Percentiles rank a stretch among this genome's conserved stretches.
Conservation (phyloP, 768 basidiomycete species). For the Leccinum imitatum region DNA sequence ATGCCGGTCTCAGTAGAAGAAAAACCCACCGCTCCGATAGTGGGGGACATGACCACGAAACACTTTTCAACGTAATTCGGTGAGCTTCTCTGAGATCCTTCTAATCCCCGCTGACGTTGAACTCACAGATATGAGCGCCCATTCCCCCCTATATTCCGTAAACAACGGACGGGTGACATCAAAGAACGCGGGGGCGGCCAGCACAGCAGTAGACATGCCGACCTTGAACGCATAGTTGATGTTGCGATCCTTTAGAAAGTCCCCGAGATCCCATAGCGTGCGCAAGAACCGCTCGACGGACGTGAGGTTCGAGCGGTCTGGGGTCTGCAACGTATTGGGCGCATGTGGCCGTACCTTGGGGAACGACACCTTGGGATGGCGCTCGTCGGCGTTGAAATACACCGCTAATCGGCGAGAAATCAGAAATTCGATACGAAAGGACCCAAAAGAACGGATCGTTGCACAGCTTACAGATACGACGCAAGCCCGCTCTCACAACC, state of each 20-base stretch:
- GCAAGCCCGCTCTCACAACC: constrained; percentile 22
- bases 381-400: constrained; percentile 50
- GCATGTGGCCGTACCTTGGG: constrained; percentile 83
- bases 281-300: constrained; percentile 64
- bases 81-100: constrained; percentile 4
- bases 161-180: constrained; percentile 76
- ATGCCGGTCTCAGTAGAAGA: neutral
- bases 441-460: neutral
- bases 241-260: constrained; percentile 65
- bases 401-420: constrained; percentile 36
- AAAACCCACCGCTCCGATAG: constrained; percentile 73
- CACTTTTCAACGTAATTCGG: constrained; percentile 43
- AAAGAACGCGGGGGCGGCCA: constrained; percentile 88
- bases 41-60: constrained; percentile 89
- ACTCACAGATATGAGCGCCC: constrained; percentile 90
- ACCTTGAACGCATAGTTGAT: constrained; percentile 87
- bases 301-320: constrained; percentile 57
- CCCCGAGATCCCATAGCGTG: constrained; percentile 69
- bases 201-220: constrained; percentile 76
- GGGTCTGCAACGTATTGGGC: constrained; percentile 83
- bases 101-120: constrained; percentile 11
- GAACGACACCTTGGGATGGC: constrained; percentile 61
- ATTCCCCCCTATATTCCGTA: constrained; percentile 84
- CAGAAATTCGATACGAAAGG: constrained; percentile 7
- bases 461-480: constrained; percentile 43